These are phyloP conservation scores for Rhododendron kiyosumense DNA, from an alignment of 148 eudicot species.

Conservation along the genomic window DNA sequence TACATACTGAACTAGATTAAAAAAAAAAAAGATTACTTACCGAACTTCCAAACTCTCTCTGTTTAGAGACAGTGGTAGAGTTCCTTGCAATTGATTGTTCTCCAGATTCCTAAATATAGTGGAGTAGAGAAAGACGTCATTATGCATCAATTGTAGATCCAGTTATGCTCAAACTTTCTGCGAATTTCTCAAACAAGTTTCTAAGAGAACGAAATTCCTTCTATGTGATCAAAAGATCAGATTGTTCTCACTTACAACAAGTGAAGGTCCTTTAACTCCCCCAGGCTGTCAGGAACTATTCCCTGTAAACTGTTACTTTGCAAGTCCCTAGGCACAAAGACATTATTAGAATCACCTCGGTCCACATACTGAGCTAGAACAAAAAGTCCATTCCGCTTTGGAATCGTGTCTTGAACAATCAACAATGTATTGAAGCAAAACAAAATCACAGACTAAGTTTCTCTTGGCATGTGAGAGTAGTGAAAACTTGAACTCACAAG, in stretches of 20 bases:
- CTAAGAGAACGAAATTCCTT: background rate
- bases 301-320: constrained; percentile 62
- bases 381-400: background rate
- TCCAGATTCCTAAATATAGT: constrained; percentile 53
- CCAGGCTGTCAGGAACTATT: constrained; percentile 54
- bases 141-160: background rate
- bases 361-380: background rate
- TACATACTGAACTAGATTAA: background rate
- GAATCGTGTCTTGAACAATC: background rate
- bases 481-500: constrained; percentile 55
- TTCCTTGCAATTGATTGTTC: constrained; percentile 62
- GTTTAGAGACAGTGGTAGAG: constrained; percentile 65
- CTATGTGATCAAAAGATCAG: background rate
- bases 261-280: constrained; percentile 56
- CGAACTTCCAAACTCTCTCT: constrained; percentile 52
- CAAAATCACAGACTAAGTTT: background rate
- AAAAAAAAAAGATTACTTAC: constrained; percentile 15
- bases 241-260: constrained; percentile 46
- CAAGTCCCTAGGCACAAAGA: constrained; percentile 49
- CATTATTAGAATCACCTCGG: background rate
- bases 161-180: background rate
- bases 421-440: background rate
- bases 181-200: background rate
- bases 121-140: background rate
- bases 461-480: constrained; percentile 8